phyloP scores from a whole-genome alignment of 805 yeast species.

The Yarrowia sp. region DNA sequence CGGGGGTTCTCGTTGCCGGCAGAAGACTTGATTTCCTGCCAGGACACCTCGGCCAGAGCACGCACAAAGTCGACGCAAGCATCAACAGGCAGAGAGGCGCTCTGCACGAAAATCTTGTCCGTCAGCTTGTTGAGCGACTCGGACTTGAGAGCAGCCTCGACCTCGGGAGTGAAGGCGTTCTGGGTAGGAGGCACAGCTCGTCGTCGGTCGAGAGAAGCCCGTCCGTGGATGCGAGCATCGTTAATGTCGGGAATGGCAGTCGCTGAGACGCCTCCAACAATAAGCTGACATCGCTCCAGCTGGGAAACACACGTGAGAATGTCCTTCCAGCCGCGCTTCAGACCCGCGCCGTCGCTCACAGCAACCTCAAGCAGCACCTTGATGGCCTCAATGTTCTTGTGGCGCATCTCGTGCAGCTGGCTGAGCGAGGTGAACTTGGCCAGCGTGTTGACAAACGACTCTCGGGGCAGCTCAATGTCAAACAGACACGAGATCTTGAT shows the following conservation, averaged over 20 bases:
- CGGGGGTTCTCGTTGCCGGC: constrained; percentile 81
- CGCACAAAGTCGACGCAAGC: constrained; percentile 85
- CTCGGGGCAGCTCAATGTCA: constrained; percentile 78
- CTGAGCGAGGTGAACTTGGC: constrained; percentile 81
- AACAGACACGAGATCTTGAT: constrained; percentile 81
- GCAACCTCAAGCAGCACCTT: constrained; percentile 72
- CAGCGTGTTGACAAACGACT: constrained; percentile 85
- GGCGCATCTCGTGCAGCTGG: constrained; percentile 71
- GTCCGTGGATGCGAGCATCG: constrained; percentile 54
- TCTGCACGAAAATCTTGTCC: constrained; percentile 83
- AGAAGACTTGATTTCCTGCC: constrained; percentile 87
- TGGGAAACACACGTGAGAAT: constrained; percentile 81
- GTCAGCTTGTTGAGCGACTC: constrained; percentile 49
- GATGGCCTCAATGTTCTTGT: constrained; percentile 80
- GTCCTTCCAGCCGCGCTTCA: constrained; percentile 80
- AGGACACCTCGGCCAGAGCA: constrained; percentile 81
- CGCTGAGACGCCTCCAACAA: constrained; percentile 84
- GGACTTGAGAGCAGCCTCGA: constrained; percentile 39
- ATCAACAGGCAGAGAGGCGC: constrained; percentile 72
- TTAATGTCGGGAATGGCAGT: constrained; percentile 82
- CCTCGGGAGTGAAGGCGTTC: constrained; percentile 32
- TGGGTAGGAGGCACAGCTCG: constrained; percentile 28
- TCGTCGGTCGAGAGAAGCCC: constrained; percentile 10
- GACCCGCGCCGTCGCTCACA: constrained; percentile 69
- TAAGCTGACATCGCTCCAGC: constrained; percentile 82